Evolutionary conservation across 768 basidiomycete species (phyloP).

Genomic region (Lactarius quietus): DNA sequence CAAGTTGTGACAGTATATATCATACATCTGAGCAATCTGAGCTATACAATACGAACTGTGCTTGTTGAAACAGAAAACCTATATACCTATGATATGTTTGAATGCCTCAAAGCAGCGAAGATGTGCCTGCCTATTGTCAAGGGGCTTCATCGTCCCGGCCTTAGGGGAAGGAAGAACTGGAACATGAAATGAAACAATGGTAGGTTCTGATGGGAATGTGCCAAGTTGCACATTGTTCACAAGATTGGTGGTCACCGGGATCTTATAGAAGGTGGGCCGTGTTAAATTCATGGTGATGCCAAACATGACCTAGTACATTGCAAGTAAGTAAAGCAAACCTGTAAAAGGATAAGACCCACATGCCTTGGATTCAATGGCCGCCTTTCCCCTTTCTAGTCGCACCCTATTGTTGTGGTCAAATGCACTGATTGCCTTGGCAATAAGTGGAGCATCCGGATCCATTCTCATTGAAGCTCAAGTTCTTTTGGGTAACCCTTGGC

Average conservation of each 20-base stretch:
- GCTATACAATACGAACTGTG: no score
- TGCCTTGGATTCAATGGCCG: not conserved
- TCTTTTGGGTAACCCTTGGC: not conserved
- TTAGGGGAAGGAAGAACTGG: not conserved
- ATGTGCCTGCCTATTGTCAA: not conserved
- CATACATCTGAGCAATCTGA: no score
- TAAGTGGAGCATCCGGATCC: not conserved
- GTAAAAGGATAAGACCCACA: not conserved
- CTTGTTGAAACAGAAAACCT: no score
- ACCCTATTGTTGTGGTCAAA: not conserved
- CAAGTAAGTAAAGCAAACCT: not conserved
- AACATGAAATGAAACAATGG: not conserved
- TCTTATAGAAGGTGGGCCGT: not conserved
- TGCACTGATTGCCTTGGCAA: not conserved
- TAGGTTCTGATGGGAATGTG: not conserved
- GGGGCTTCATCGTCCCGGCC: not conserved
- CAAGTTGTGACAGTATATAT: no score
- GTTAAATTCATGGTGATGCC: constrained; percentile 55
- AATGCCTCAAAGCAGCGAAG: not conserved
- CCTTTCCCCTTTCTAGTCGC: not conserved
- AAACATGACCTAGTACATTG: not conserved
- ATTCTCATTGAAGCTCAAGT: no score
- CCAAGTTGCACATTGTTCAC: not conserved
- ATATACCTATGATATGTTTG: not conserved
- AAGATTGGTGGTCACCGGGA: not conserved